Evolutionary conservation across 2,329 filamentous ascomycete genomes (phyloP).

Genomic region (Pseudocercospora eumusae): DNA sequence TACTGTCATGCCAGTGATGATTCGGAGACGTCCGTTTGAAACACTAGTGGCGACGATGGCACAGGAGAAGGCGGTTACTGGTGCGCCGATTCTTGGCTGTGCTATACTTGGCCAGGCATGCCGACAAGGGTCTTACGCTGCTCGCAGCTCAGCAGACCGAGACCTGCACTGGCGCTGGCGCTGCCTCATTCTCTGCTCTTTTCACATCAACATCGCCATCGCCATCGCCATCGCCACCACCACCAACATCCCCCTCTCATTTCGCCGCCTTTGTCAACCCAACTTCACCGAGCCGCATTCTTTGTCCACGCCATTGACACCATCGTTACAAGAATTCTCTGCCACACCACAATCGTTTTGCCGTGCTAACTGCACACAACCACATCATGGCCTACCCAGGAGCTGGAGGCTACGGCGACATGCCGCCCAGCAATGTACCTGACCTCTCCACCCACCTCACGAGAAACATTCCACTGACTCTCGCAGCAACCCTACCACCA

Average conservation of each 20-base stretch:
- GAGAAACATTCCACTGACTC: slow-evolving; percentile 22
- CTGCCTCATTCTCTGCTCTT: no score
- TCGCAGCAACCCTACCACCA: slow-evolving; percentile 34
- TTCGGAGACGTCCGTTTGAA: slow-evolving; percentile 5
- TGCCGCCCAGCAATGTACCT: slow-evolving; percentile 8
- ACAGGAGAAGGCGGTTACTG: slow-evolving; percentile 1
- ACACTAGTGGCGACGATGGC: slow-evolving; percentile 15
- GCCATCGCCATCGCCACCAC: no score
- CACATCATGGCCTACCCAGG: slow-evolving; percentile 41
- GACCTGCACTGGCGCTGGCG: no score
- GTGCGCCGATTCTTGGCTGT: background rate
- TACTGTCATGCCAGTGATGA: no score
- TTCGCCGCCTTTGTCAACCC: slow-evolving; percentile 9
- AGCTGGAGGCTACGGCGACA: slow-evolving; percentile 36
- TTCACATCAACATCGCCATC: slow-evolving; percentile 3
- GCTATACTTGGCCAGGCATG: background rate
- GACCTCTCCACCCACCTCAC: slow-evolving; percentile 12
- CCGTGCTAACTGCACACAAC: slow-evolving; percentile 6
- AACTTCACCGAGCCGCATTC: background rate
- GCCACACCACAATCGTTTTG: slow-evolving; percentile 23
- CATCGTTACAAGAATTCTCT: no score
- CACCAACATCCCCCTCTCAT: background rate
- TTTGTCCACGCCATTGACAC: slow-evolving; percentile 14
- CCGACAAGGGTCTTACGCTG: background rate
- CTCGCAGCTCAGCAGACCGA: background rate